Conservation (phyloP, 495 filamentous ascomycete genomes). For the Cryomyces antarcticus region DNA sequence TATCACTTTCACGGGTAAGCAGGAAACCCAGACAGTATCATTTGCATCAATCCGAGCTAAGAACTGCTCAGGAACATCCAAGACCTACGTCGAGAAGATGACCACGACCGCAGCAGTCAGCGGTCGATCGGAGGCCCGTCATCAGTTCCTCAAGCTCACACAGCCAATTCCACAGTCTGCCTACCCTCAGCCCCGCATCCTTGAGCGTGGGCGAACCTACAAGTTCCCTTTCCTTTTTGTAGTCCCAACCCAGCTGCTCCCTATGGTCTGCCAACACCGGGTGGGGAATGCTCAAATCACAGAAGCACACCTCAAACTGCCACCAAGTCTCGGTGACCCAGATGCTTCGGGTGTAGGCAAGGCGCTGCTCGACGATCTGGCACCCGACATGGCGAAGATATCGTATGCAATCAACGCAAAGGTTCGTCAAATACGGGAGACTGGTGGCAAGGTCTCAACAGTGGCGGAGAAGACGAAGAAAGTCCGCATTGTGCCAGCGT, state of each 20-base stretch:
- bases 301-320: constrained; percentile 55
- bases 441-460: constrained; percentile 23
- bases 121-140: constrained; percentile 30
- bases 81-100: constrained; percentile 31
- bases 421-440: constrained; percentile 22
- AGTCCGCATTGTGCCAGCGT: constrained; percentile 56
- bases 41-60: neutral
- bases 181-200: constrained; percentile 49
- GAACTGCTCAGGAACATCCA: constrained; percentile 19
- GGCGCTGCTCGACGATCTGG: constrained; percentile 49
- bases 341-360: constrained; percentile 26
- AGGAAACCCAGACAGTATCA: neutral
- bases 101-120: constrained; percentile 24
- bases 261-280: constrained; percentile 36
- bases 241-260: constrained; percentile 51
- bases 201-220: constrained; percentile 46
- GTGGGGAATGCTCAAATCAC: constrained; percentile 35
- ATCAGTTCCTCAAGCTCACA: constrained; percentile 56
- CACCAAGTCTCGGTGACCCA: constrained; percentile 59
- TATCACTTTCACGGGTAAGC: constrained; percentile 58
- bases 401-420: constrained; percentile 49
- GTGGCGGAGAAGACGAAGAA: constrained; percentile 34
- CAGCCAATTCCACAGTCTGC: constrained; percentile 54
- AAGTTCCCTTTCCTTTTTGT: constrained; percentile 75
- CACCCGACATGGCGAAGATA: constrained; percentile 63